Conservation (phyloP, 1,284 basidiomycete species). For the Fomitopsis palustris region DNA sequence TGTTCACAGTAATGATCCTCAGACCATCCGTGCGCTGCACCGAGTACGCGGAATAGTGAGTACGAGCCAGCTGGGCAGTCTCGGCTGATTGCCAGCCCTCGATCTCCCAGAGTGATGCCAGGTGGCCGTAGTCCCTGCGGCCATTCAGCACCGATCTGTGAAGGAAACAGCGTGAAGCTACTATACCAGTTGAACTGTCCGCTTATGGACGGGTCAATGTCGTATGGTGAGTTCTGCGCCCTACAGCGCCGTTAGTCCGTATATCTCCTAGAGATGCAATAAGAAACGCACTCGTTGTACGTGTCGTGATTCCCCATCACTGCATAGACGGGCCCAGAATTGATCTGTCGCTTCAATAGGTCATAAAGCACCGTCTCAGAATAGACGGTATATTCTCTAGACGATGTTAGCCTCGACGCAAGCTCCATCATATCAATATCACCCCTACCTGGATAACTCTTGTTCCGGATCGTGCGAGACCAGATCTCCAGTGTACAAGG, state of each 20-base stretch:
- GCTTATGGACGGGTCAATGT: constrained; percentile 49
- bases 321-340: constrained; percentile 66
- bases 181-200: constrained; percentile 63
- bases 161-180: not conserved
- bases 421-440: not conserved
- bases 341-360: constrained; percentile 57
- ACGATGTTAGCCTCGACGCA: not conserved
- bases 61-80: constrained; percentile 54
- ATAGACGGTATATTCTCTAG: constrained; percentile 37
- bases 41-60: constrained; percentile 76
- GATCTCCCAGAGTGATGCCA: constrained; percentile 65
- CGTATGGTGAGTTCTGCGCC: constrained; percentile 62
- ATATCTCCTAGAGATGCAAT: not conserved
- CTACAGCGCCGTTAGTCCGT: constrained; percentile 23
- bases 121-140: constrained; percentile 71
- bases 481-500: constrained; percentile 75
- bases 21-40: constrained; percentile 67
- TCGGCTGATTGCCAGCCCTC: constrained; percentile 68
- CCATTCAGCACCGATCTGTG: not conserved
- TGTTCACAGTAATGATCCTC: constrained; percentile 74
- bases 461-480: constrained; percentile 69
- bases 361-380: constrained; percentile 67
- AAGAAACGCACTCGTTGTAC: constrained; percentile 49
- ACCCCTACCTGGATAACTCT: constrained; percentile 53
- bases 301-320: constrained; percentile 77